phyloP scores from a whole-genome alignment of 108 stramenopile species.

The Nitzschia sp. region DNA sequence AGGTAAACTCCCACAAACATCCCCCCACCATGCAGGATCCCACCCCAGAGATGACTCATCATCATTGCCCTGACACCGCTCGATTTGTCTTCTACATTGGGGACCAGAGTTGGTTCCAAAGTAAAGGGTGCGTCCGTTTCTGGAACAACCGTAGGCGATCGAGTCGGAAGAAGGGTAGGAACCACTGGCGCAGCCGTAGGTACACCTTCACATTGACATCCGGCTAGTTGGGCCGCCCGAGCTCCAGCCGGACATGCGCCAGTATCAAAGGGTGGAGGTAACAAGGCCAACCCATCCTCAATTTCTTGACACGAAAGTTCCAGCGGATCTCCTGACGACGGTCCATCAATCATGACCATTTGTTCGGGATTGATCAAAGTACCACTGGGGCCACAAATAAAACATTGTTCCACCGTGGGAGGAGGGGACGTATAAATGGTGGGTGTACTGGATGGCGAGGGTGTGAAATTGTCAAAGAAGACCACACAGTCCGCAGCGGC shows the following conservation, averaged over 20 bases:
- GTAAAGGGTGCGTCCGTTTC: no score
- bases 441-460: not conserved
- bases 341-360: not conserved
- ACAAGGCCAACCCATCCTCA: not conserved
- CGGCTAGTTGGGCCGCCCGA: not conserved
- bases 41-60: no score
- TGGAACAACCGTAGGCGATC: no score
- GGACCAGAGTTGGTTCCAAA: no score
- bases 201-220: not conserved
- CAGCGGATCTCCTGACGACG: not conserved
- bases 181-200: not conserved
- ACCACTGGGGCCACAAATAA: not conserved
- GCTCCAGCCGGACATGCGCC: not conserved
- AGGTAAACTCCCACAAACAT: no score
- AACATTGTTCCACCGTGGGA: not conserved
- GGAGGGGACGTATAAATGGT: not conserved
- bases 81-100: no score
- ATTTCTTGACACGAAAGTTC: not conserved
- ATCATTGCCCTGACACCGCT: no score
- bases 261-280: not conserved
- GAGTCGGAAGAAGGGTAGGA: not conserved
- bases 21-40: no score
- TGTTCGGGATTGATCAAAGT: slow-evolving; percentile 3
- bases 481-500: not conserved
- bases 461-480: not conserved